Base-by-base conservation (phyloP, 768 basidiomycete genomes). In the Leccinum subgranulosum region DNA sequence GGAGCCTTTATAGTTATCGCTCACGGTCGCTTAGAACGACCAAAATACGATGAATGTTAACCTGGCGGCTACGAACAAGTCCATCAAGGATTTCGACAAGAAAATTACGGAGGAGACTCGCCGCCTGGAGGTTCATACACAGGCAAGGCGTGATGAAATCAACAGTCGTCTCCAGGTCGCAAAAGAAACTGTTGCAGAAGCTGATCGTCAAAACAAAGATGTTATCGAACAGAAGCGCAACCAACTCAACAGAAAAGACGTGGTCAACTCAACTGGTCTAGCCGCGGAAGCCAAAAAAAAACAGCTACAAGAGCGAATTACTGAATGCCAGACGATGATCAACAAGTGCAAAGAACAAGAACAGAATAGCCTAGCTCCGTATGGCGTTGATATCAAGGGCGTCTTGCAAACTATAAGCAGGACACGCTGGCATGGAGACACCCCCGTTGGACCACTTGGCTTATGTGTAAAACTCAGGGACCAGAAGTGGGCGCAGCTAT, bases 401-500 rank as follows among this genome's bases (percentile, higher is more conserved):
- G 78, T 92, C 8, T 64, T 90, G 46, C 76, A 77, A 10, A 74
- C 71, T 41, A 84, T 94, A 54, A 68, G 72, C 46, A 65, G 63
- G 28, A 75, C 73, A 68, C 73, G 55, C 6, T 93, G 92, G 92
- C 59, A 74, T 27, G 91, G 91, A 3, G 79, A 84, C 48, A 66
- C 65, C 19, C 90, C 90, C 0, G 70, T 91, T 33, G 92, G 92
- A 0, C 96, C 96, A 0, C 75, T 98, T 25, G 96, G 96, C 0
- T 60, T 81, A 50, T 80, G 84, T 67, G 87, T 98, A 65, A 88
- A 85, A 64, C 81, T 92, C 36, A 82, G 78, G 63, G 89, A 95
- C 50, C 65, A 75, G 58, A 73, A 66, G 31, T 98, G 90, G 83
- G 85, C 83, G 0, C 74, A 74, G 1, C 62, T 92, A n/a, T 71